Conservation (phyloP, 345 rosid species). For the Ceriops zippeliana region DNA sequence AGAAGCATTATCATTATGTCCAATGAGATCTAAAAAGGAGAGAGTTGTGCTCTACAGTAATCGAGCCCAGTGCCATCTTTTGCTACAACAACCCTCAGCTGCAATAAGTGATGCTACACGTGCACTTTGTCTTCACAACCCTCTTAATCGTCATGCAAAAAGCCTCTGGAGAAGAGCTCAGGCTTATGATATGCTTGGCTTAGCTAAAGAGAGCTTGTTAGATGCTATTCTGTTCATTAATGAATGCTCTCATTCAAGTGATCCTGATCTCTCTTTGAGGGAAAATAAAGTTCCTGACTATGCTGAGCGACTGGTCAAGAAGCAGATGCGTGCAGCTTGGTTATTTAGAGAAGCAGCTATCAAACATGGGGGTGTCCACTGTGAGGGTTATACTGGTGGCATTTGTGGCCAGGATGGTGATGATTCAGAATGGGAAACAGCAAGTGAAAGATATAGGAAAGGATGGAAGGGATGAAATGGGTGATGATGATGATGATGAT, state of each 20-base stretch:
- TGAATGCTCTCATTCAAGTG: conserved; percentile 94
- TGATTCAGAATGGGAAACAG: conserved; percentile 99
- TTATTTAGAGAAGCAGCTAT: conserved; percentile 87
- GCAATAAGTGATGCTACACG: conserved; percentile 96
- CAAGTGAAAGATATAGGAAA: conserved; percentile 93
- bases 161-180: conserved; percentile 99
- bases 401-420: conserved; percentile 75
- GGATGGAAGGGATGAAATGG: conserved; percentile 75
- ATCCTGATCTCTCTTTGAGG: conserved; percentile 84
- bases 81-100: conserved; percentile 88
- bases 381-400: conserved; percentile 68
- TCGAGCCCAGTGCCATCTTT: conserved; percentile 93
- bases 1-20: conserved; percentile 85
- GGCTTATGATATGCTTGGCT: conserved; percentile 91
- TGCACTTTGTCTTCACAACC: conserved; percentile 83
- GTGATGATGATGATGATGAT: conserved; percentile 53
- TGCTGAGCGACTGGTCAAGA: conserved; percentile 93
- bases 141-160: conserved; percentile 90
- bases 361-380: conserved; percentile 80
- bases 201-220: conserved; percentile 95
- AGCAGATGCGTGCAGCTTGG: conserved; percentile 99
- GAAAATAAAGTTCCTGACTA: conserved; percentile 99
- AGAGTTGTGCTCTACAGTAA: conserved; percentile 94
- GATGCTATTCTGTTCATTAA: conserved; percentile 96
- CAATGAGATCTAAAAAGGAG: conserved; percentile 95